Evolutionary conservation across 352 stramenopile genomes (phyloP), one percentile per base, ranked within the genome.

Genomic region (Phytophthora meadii): DNA sequence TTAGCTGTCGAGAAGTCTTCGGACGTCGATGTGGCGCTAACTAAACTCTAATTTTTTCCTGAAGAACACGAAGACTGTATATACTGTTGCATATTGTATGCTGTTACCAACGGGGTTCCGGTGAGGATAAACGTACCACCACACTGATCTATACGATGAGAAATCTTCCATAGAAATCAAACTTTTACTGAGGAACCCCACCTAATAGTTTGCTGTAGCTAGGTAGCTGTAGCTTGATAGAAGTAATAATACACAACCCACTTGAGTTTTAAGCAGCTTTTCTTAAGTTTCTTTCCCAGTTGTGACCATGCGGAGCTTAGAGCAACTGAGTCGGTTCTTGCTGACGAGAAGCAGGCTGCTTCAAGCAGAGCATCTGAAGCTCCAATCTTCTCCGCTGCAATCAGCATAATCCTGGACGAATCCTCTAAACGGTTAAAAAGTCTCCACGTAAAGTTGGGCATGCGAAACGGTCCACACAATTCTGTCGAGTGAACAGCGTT

Each of bases 21-120:
- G 51, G 67, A 63, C 51, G 55, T 77, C 54, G 54, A 63, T 82
- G 80, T 79, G 68, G 66, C 75, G 72, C 72, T 78, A 85, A 79
- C 62, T 75, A 65, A 77, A 90, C 82, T 91, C 82, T 91, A 91
- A 91, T 91, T 91, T 91, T 91, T 91, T 91, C 80, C 82, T 89
- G 82, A 91, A 82, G 82, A 89, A 80, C 54, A 32, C 63, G 0
- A 64, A 51, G 37, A 47, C 11, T 44, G 15, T 28, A 2, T 36
- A 2, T 36, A 2, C 36, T 61, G 24, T 1, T 72, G 11, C 37
- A 48, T 68, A 12, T 46, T 42, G 24, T 22, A 28, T 54, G 14
- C 64, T 69, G 28, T 57, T 68, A 59, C 40, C 36, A 41, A 45
- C 11, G 63, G 57, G 61, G 62, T 64, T 88, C 75, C 73, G 15